Evolutionary conservation across 2,329 filamentous ascomycete species (phyloP), one percentile per base, ranked within the genome.

Genomic region (Fusarium abutilonis): DNA sequence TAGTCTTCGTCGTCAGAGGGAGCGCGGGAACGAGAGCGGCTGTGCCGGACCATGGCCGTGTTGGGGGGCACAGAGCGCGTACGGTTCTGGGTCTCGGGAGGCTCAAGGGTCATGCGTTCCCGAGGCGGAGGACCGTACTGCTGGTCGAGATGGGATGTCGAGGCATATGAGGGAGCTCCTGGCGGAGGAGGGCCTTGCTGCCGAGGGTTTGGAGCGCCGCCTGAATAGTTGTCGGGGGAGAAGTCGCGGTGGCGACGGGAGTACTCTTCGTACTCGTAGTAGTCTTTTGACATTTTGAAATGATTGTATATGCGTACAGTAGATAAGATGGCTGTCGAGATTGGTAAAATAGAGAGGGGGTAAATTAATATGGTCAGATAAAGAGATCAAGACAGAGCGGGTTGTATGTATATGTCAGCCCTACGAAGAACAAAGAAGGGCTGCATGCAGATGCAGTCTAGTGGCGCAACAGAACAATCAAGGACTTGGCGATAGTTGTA

Each of bases 41-140:
- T 54, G 32, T 52, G 62, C 29, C 60, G 70, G 29, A 70, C 49
- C 56, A 71, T 69, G 44, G 62, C 48, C 4, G 71, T 67, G 36
- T 63, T 66, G 3, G 74, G 73, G 9, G 75, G 74, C 9, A 74
- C 66, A 32, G 75, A 77, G 53, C 74, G 75, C 10, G 74, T 67
- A 39, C 75, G 75, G 38, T 51, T 35, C n/a, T 67, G 53, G 35
- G 56, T 41, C 11, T 68, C 64, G 3, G 73, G 66, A 17, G 72
- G 69, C 23, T 72, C 63, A 14, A 74, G 68, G 43, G 70, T 71
- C 67, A 73, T 71, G 45, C 65, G 57, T 47, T 74, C 71, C 42
- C 71, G 70, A 21, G 66, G 64, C 35, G 59, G 60, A 17, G 57
- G 47, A 35, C 56, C 46, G 13, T 69, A 72, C 8, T 60, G 52